Conservation (phyloP, 768 basidiomycete genomes). For the Kwoniella botswanensis region DNA sequence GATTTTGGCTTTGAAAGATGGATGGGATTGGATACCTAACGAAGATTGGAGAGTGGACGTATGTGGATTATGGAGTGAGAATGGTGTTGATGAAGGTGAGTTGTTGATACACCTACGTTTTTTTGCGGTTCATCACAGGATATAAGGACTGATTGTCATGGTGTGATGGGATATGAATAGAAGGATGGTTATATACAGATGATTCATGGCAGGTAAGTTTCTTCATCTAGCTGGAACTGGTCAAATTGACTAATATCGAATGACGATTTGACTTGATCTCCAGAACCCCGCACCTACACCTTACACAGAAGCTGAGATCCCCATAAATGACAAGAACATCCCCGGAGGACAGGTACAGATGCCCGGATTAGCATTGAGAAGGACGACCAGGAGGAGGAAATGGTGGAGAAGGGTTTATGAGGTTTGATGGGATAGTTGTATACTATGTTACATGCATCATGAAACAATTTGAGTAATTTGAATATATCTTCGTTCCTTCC, state of each 20-base stretch:
- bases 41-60: constrained; percentile 57
- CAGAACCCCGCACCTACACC: constrained; percentile 36
- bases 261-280: neutral
- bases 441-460: neutral
- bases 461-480: neutral
- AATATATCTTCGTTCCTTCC: neutral
- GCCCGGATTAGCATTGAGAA: constrained; percentile 34
- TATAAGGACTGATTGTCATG: neutral
- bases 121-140: neutral
- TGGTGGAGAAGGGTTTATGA: constrained; percentile 55
- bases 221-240: neutral
- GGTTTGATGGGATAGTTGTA: neutral
- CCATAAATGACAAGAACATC: constrained; percentile 11
- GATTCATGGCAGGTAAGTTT: constrained; percentile 55
- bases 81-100: constrained; percentile 48
- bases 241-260: too few species aligned
- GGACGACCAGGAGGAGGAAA: constrained; percentile 46
- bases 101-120: neutral
- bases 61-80: constrained; percentile 48
- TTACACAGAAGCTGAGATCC: constrained; percentile 34
- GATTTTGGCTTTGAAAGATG: constrained; percentile 44
- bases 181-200: constrained; percentile 56
- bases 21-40: constrained; percentile 50
- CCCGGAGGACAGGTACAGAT: constrained; percentile 5
- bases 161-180: constrained; percentile 18